Evolutionary conservation across 768 basidiomycete genomes (phyloP).

Genomic region (Amanita exitialis): DNA sequence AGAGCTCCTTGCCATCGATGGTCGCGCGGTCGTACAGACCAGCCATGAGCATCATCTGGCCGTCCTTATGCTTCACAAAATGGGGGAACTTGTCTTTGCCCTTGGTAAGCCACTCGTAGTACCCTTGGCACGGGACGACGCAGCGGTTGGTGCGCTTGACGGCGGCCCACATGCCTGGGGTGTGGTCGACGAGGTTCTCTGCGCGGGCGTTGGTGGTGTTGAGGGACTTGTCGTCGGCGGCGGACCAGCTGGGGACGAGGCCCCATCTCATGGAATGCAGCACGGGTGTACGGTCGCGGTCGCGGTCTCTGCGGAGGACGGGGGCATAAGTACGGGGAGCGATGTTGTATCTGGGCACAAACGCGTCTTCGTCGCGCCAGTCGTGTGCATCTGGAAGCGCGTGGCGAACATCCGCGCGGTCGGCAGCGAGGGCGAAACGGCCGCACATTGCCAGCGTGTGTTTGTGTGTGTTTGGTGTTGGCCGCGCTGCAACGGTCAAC

Average conservation of each 20-base stretch:
- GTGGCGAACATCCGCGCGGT: slow-evolving; percentile 28
- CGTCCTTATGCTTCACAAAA: slow-evolving; percentile 63
- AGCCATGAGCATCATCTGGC: slow-evolving; percentile 70
- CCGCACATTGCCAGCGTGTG: slow-evolving; percentile 43
- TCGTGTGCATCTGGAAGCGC: slow-evolving; percentile 34
- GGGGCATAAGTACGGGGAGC: slow-evolving; percentile 75
- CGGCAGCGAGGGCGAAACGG: slow-evolving; percentile 44
- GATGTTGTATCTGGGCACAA: slow-evolving; percentile 67
- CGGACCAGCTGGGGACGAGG: slow-evolving; percentile 76
- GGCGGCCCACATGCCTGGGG: slow-evolving; percentile 72
- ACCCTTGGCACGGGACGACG: slow-evolving; percentile 65
- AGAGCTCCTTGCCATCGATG: slow-evolving; percentile 53
- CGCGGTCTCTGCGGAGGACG: slow-evolving; percentile 41
- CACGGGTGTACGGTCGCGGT: background rate
- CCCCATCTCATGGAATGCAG: slow-evolving; percentile 91
- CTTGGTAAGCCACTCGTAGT: slow-evolving; percentile 92
- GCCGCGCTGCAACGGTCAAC: background rate
- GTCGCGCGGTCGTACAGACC: slow-evolving; percentile 73
- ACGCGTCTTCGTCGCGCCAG: slow-evolving; percentile 43
- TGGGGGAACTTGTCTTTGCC: slow-evolving; percentile 74
- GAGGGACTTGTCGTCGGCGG: slow-evolving; percentile 57
- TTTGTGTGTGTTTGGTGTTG: slow-evolving; percentile 5
- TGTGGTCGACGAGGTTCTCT: slow-evolving; percentile 67
- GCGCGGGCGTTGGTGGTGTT: slow-evolving; percentile 88
- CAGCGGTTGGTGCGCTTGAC: slow-evolving; percentile 80